These are phyloP conservation scores for Claviceps sp. DNA, from an alignment of 2,329 filamentous ascomycete genomes.

Conservation along the genomic window DNA sequence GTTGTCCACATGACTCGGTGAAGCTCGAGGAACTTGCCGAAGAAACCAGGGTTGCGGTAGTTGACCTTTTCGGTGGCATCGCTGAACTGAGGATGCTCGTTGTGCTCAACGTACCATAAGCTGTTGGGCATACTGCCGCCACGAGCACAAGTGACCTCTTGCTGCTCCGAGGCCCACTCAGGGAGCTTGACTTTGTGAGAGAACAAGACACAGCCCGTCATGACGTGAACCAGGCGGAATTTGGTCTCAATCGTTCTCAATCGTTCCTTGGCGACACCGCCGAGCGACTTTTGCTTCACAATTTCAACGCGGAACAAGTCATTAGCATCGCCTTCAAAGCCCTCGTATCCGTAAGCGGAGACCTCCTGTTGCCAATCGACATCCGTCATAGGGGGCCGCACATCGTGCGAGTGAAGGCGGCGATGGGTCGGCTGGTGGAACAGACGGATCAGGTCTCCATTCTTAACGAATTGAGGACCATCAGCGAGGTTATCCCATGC, in stretches of 20 bases:
- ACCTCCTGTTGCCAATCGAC: slow-evolving; percentile 93
- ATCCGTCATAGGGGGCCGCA: slow-evolving; percentile 74
- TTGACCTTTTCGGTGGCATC: slow-evolving; percentile 82
- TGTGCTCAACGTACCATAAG: slow-evolving; percentile 90
- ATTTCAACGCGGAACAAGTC: slow-evolving; percentile 94
- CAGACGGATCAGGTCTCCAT: slow-evolving; percentile 69
- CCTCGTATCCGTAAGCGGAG: slow-evolving; percentile 93
- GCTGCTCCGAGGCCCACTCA: slow-evolving; percentile 94
- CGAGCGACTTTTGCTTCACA: slow-evolving; percentile 74
- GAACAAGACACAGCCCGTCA: slow-evolving; percentile 93
- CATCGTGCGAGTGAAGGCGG: slow-evolving; percentile 90
- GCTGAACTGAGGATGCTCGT: slow-evolving; percentile 67
- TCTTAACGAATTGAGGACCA: slow-evolving; percentile 49
- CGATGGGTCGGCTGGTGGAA: slow-evolving; percentile 77
- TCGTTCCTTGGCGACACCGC: slow-evolving; percentile 65
- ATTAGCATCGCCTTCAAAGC: slow-evolving; percentile 93
- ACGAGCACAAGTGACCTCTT: slow-evolving; percentile 95
- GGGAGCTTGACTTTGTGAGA: slow-evolving; percentile 98
- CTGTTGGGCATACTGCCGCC: slow-evolving; percentile 90
- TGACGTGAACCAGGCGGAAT: slow-evolving; percentile 87
- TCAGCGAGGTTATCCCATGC: slow-evolving; percentile 71
- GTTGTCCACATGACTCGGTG: slow-evolving; percentile 99
- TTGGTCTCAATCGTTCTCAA: slow-evolving; percentile 92
- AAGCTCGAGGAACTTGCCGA: slow-evolving; percentile 95
- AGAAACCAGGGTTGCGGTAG: slow-evolving; percentile 86